Base-by-base conservation (phyloP, 257 asterid genomes). In the Solanum pennellii region DNA sequence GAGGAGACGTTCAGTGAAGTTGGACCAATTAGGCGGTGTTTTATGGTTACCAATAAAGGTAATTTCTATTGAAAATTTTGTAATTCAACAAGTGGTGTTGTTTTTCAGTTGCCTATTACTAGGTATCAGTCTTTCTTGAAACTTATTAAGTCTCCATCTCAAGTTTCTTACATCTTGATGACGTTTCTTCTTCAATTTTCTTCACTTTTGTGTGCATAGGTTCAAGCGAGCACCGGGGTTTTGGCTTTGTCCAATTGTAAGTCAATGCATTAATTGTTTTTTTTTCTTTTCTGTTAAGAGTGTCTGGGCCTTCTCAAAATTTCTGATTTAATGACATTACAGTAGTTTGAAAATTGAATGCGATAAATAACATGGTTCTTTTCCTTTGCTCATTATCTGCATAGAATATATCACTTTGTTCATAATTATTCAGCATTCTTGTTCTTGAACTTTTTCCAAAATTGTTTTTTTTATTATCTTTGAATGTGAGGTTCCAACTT, bases 161-260 rank as follows among this genome's bases (percentile, higher is more conserved):
- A 66, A 9, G 12, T n/a, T 23, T 20, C 13, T n/a, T 18, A 49
- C 59, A 49, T 12, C 44, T 15, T 31, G n/a, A 15, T 68, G 3
- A 71, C 20, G n/a, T 71, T 16, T 71, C n/a, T 71, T 71, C 2
- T 21, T 12, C 82, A 37, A 33, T 71, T 33, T 62, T 10, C 33
- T 65, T 11, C 68, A 12, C 59, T 71, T 14, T 39, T 35, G 9
- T 68, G 62, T 69, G 77, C 76, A 42, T 77, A 97, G 99, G 99
- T 47, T 90, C 99, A 16, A 90, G 87, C 29, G 99, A 94, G 87
- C 99, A 97, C 92, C 92, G 97, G 18, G 99, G 99, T 73, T 94
- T 93, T 90, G 99, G 99, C 87, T 96, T 93, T 91, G 99, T 97
- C 84, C 99, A 97, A 80, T 97, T 95, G 99, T 96, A 93, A 92